Evolutionary conservation across 2,329 filamentous ascomycete species (phyloP).

Genomic region (Fusarium caatingaense): DNA sequence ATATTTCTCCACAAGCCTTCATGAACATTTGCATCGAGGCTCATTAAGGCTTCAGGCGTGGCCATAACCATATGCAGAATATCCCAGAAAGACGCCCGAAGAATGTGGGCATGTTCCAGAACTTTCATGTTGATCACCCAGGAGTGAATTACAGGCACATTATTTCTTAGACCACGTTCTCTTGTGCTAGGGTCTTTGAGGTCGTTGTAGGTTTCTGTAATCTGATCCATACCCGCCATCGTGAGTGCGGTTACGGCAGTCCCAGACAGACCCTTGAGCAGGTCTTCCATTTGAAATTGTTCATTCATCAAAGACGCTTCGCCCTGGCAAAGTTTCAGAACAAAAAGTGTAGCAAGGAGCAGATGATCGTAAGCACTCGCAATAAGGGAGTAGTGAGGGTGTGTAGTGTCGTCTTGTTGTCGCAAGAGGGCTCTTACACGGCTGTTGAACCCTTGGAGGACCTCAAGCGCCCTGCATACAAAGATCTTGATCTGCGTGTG

Average conservation of each 20-base stretch:
- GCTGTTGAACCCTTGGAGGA: constrained; percentile 55
- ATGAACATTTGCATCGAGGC: constrained; percentile 59
- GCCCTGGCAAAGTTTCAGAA: constrained; percentile 58
- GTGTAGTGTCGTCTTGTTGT: background rate
- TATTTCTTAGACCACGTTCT: constrained; percentile 64
- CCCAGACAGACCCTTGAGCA: constrained; percentile 58
- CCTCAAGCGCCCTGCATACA: constrained; percentile 56
- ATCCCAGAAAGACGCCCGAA: constrained; percentile 70
- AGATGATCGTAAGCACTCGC: constrained; percentile 48
- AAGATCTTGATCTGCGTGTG: constrained; percentile 55
- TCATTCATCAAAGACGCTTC: constrained; percentile 49
- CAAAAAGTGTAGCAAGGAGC: constrained; percentile 50
- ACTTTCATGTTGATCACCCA: constrained; percentile 70
- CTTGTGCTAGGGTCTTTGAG: constrained; percentile 59
- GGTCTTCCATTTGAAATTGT: constrained; percentile 60
- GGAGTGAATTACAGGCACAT: constrained; percentile 59
- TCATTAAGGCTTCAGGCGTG: constrained; percentile 49
- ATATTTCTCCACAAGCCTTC: constrained; percentile 69
- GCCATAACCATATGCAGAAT: constrained; percentile 60
- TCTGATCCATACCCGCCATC: constrained; percentile 54
- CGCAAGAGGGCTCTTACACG: constrained; percentile 43
- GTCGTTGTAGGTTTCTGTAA: constrained; percentile 61
- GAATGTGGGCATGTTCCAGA: constrained; percentile 62
- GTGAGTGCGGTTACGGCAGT: constrained; percentile 56
- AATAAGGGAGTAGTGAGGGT: constrained; percentile 18